Evolutionary conservation across 768 basidiomycete genomes (phyloP), one percentile per base, ranked within the genome.

Genomic region (Boletus tylopilopsis): DNA sequence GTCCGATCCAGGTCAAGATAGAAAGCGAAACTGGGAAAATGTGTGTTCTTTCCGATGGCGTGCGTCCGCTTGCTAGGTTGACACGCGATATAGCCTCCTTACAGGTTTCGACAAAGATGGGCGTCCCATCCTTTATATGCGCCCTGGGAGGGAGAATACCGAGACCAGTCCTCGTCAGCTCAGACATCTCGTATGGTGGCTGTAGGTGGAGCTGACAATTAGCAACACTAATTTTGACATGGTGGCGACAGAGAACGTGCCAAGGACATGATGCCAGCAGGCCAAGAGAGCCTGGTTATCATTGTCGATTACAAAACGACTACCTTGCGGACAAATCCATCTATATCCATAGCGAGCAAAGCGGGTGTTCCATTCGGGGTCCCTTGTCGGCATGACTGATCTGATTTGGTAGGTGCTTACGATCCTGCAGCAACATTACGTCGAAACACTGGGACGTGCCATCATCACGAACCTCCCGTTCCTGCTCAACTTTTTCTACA

Each of bases 11-110:
- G 73, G 82, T 88, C 55, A 81, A 79, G 58, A 77, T 86, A 29
- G 91, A 93, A 65, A 81, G 84, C 43, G 81, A 89, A 68, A 89
- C 87, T 0, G 91, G 90, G 15, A 94, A 94, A 69, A 92, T 94
- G 91, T 91, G 57, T 45, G 82, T 67, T 29, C 24, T 22, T 35
- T 34, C 37, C 30, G 22, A 51, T 19, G 16, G 10, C 29, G 39
- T 37, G 29, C 25, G 18, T 6, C 24, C 9, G 16, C 15, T 34
- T n/a, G 37, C 42, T 29, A 22, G 50, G 32, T 15, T 32, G 30
- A 40, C 32, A 23, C 16, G n/a, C 18, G 27, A 16, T 36, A 6
- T 55, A 92, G 90, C 38, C 77, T 93, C 40, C 68, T 93, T 39
- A 90, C 82, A 47, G 91, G 92, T 7, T 94, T 93, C 56, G 91